phyloP scores from a whole-genome alignment of 176 grass and related monocot genomes.

The Carex parvula region DNA sequence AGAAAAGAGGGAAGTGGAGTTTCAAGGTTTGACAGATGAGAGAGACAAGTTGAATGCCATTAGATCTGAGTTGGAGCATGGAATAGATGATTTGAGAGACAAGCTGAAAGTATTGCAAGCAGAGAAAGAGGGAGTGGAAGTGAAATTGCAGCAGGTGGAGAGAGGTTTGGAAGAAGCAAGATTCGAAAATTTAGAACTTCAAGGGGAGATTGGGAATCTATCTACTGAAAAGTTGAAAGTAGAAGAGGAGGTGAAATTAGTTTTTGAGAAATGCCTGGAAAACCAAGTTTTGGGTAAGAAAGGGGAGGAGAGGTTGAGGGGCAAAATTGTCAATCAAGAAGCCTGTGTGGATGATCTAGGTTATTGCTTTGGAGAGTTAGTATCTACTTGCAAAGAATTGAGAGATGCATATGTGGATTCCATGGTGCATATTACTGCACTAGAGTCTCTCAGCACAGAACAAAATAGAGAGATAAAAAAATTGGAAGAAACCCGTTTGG shows the following conservation, averaged over 20 bases:
- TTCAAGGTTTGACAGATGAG: constrained; percentile 39
- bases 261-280: constrained; percentile 35
- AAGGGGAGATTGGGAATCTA: constrained; percentile 37
- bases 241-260: constrained; percentile 49
- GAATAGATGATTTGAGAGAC: constrained; percentile 33
- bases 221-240: constrained; percentile 42
- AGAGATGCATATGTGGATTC: constrained; percentile 41
- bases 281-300: constrained; percentile 37
- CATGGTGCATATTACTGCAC: constrained; percentile 27
- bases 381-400: constrained; percentile 37
- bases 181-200: constrained; percentile 33
- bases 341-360: constrained; percentile 25
- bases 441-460: constrained; percentile 42
- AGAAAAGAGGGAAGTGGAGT: constrained; percentile 28
- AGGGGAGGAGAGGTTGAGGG: constrained; percentile 44
- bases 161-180: constrained; percentile 35
- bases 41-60: constrained; percentile 40
- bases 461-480: constrained; percentile 40
- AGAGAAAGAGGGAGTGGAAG: constrained; percentile 33
- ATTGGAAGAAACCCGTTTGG: constrained; percentile 31
- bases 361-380: constrained; percentile 26
- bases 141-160: constrained; percentile 35
- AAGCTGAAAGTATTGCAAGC: constrained; percentile 24
- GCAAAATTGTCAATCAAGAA: constrained; percentile 48
- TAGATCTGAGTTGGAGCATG: constrained; percentile 36